Evolutionary conservation across 495 filamentous ascomycete species (phyloP), one percentile per base, ranked within the genome.

Genomic region (Talaromyces ruber): DNA sequence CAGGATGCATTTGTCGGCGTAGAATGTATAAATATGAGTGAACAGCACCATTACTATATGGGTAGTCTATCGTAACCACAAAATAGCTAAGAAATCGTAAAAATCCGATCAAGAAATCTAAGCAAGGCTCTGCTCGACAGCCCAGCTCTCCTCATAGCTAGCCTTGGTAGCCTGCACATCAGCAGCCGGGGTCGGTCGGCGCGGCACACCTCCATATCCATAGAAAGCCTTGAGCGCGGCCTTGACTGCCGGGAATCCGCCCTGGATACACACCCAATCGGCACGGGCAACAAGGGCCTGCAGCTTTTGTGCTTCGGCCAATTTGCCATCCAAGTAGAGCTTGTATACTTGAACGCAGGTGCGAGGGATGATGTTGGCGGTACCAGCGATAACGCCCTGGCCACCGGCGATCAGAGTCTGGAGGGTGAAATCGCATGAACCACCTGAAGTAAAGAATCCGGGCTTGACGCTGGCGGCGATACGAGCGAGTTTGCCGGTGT

Each of bases 351-450:
- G 79, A 37, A 91, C 81, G 73, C 90, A 92, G 21, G 89, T 81
- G 61, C 83, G 85, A 8, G 92, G 92, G 14, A 91, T 86, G 56
- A 96, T 79, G 73, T 97, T 97, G 58, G 86, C 92, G 8, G 91
- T 80, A 2, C 92, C 92, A 22, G 85, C 90, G 61, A 97, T 91
- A 68, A 94, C 85, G 32, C 92, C 92, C 54, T 88, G 87, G 28
- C 92, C 92, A 50, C 92, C 92, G n/a, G 80, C 90, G 47, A 92
- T 76, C 12, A 96, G 76, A 0, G 90, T 89, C 76, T 92, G 92
- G 30, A 96, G 77, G 3, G 88, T 90, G 74, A 96, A 96, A 73
- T 97, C 92, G 63, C 88, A 88, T 9, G 89, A 93, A n/a, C 92
- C 92, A 12, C 90, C 92, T 65, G 95, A 85, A 60, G 88, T 90